Evolutionary conservation across 2,329 filamentous ascomycete species (phyloP).

Genomic region (Botrytis sinoallii): DNA sequence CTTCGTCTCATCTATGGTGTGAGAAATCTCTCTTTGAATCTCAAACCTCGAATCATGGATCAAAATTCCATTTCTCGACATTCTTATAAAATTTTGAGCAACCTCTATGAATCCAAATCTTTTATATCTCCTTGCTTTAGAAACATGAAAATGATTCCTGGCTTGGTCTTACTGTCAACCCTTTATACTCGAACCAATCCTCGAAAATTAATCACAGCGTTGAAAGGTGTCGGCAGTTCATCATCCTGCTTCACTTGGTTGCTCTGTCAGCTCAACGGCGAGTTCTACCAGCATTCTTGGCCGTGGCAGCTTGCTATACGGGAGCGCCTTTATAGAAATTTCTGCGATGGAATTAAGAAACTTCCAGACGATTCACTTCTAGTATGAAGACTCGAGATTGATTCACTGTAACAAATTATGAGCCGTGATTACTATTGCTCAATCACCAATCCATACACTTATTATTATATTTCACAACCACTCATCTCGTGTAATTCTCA

Average conservation of each 20-base stretch:
- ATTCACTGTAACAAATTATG: fast-evolving
- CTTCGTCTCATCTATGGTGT: not conserved
- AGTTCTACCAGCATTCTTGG: not conserved
- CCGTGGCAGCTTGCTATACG: fast-evolving
- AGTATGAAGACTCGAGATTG: not conserved
- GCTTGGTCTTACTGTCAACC: fast-evolving
- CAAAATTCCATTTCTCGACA: not conserved
- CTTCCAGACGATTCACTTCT: not conserved
- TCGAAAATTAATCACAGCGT: not conserved
- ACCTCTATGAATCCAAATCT: fast-evolving
- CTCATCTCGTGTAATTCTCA: not conserved
- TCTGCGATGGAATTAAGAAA: fast-evolving
- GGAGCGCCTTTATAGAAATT: not conserved
- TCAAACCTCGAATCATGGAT: not conserved
- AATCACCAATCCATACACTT: fast-evolving
- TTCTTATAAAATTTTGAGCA: not conserved
- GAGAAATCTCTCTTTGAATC: fast-evolving
- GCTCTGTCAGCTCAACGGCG: too few relatives aligned
- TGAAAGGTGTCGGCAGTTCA: not conserved
- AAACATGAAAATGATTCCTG: not conserved
- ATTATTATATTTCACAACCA: not conserved
- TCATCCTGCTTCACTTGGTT: not conserved
- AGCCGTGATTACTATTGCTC: not conserved
- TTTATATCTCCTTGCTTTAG: not conserved
- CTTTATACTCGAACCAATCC: not conserved